phyloP scores from a whole-genome alignment of 495 filamentous ascomycete species.

The Trichoderma reesei region DNA sequence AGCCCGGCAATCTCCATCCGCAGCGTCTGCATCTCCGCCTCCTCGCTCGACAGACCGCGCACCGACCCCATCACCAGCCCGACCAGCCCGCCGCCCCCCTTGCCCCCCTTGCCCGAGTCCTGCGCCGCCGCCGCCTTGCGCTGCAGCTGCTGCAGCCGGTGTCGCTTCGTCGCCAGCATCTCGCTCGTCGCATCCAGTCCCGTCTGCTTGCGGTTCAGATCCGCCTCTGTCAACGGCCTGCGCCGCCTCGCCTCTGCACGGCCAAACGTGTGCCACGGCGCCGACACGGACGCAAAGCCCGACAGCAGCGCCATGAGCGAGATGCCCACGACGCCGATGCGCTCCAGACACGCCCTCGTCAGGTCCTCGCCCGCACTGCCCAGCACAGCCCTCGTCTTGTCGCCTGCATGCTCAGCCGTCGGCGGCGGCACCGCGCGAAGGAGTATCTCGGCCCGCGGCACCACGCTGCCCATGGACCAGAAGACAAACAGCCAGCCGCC shows the following conservation, averaged over 20 bases:
- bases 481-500: conserved; percentile 54
- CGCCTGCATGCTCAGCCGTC: neutral
- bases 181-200: conserved; percentile 67
- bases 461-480: conserved; percentile 61
- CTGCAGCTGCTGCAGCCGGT: conserved; percentile 55
- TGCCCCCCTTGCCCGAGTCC: neutral
- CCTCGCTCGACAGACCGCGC: conserved; percentile 47
- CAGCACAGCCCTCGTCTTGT: too few species aligned
- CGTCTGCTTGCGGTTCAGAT: conserved; percentile 60
- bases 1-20: conserved; percentile 70
- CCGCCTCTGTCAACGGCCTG: conserved; percentile 52
- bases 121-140: conserved; percentile 39
- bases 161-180: conserved; percentile 59
- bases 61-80: conserved; percentile 57
- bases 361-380: conserved; percentile 34
- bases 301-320: conserved; percentile 72
- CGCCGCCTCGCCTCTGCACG: conserved; percentile 33
- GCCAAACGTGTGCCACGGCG: conserved; percentile 71
- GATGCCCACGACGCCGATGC: conserved; percentile 72
- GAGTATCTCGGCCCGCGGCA: conserved; percentile 39
- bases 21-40: conserved; percentile 53
- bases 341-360: conserved; percentile 63
- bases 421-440: neutral
- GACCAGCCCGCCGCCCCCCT: conserved; percentile 45
- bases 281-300: conserved; percentile 71